Evolutionary conservation across 768 basidiomycete species (phyloP), one percentile per base, ranked within the genome.

Genomic region (Rhodotorula taiwanensis): DNA sequence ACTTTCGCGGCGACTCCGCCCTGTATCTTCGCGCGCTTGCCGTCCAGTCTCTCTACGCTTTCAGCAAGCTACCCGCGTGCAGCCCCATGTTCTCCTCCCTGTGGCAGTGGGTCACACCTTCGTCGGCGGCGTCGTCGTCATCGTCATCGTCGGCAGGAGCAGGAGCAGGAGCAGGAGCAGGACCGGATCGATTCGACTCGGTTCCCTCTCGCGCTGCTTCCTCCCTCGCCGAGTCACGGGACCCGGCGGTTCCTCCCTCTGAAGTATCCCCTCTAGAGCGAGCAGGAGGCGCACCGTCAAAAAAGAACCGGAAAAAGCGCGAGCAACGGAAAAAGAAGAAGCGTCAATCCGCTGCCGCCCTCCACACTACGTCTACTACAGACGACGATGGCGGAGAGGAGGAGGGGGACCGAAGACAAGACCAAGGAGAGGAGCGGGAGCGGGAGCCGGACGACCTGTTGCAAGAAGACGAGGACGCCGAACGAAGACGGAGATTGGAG

Each of bases 241-340:
- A n/a, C n/a, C n/a, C n/a, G n/a, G n/a, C n/a, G n/a, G n/a, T n/a
- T n/a, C n/a, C n/a, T n/a, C n/a, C n/a, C n/a, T n/a, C n/a, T n/a
- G n/a, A n/a, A n/a, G n/a, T n/a, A 41, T 25, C 50, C 52, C 48
- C 50, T 16, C 45, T 33, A 13, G 34, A 5, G 2, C 13, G 2
- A 15, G 20, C 74, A 97, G 93, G 67, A 98, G 97, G 80, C 88
- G 91, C 71, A 89, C 91, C 0, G 84, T 97, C 14, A 86, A 88
- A 60, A 85, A 39, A 39, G 36, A 36, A 39, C 51, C 51, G 51
- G 16, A 52, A 52, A 27, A 52, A 52, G 51, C 33, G 51, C n/a
- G 33, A 36, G 15, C 51, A 52, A 16, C 9, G 36, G 51, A 52
- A 39, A 31, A 52, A 52, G 34, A 27, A n/a, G 15, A 31, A 31